Conservation (phyloP, 108 stramenopile species). For the Nannochloropsis granulata region DNA sequence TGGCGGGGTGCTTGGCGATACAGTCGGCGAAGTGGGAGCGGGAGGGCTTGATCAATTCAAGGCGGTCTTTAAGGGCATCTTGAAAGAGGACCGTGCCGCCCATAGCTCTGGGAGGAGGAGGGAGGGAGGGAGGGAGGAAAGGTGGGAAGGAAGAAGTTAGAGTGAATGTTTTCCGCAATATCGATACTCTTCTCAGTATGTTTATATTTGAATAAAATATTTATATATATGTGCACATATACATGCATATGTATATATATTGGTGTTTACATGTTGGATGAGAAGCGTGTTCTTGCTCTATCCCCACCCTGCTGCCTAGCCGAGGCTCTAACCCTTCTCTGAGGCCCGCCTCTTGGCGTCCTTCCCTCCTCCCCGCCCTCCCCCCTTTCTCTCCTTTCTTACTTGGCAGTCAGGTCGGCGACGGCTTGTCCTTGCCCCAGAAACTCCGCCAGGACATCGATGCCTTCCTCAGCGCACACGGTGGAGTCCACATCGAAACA, state of each 20-base stretch:
- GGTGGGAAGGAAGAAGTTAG: neutral
- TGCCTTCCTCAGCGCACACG: slow-evolving; percentile 87
- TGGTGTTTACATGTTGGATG: no score
- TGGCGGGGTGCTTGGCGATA: slow-evolving; percentile 53
- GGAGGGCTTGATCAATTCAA: slow-evolving; percentile 73
- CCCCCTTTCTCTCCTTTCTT: neutral
- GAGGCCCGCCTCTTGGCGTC: no score
- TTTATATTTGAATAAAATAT: neutral
- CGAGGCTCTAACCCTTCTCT: no score
- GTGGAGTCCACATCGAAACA: slow-evolving; percentile 97
- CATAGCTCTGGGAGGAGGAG: slow-evolving; percentile 58
- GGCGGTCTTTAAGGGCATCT: slow-evolving; percentile 73
- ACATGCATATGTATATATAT: no score
- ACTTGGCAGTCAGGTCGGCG: slow-evolving; percentile 59
- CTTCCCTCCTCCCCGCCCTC: neutral
- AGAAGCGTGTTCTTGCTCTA: no score
- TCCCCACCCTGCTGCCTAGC: no score
- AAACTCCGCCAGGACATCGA: slow-evolving; percentile 90
- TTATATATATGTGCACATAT: neutral
- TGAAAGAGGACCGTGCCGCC: slow-evolving; percentile 83
- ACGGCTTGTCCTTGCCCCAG: slow-evolving; percentile 79
- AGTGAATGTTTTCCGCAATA: neutral
- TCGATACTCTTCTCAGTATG: neutral
- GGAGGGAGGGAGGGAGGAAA: neutral
- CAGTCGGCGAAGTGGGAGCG: slow-evolving; percentile 46